Base-by-base conservation (phyloP, 2,329 filamentous ascomycete species). In the Aureobasidium sp. region DNA sequence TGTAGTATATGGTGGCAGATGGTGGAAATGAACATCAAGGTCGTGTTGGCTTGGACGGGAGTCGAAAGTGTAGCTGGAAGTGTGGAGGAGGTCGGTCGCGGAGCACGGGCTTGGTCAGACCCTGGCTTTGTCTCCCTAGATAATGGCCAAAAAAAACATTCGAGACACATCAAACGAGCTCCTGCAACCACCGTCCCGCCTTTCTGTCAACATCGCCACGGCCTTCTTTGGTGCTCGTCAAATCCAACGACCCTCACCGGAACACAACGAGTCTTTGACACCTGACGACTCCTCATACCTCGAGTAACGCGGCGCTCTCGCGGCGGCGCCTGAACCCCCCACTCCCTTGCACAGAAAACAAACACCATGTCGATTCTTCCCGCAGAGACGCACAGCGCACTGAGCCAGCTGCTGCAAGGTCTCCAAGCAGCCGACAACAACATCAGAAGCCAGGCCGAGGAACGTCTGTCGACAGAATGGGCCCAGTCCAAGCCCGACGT, bases 381-480 rank as follows among this genome's bases (percentile, higher is more conserved):
- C 67, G 80, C 88, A 68, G 90, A 97, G 72, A 84, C 94, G 71
- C 89, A 94, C 75, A 82, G 86, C 69, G 90, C 93, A 78, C 87
- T 99, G 71, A 82, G 83, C 67, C 88, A 92, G 83, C 86, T 99
- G 68, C 82, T 99, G 73, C 86, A 89, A 78, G 92, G 88, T 68
- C 85, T 99, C 67, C 89, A 94, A 78, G 93, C 90, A 52, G 79
- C 91, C 69, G 93, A 99, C 78, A 99, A 99, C 78, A 81, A 82
- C 63, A 82, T 90, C 69, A 88, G 94, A 73, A 85, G 89, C 34
- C 86, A 90, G 75, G 93, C 93, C 58, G 94, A 99, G 77, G 90
- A 95, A 67, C 88, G 92, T 74, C 80, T 99, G 65, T 90, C 91
- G 75, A 90, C 85, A 76, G 92, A 91, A 81, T 99, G 94, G 94